Base-by-base conservation (phyloP, 2,329 filamentous ascomycete species). In the Aspergillus amoenus region DNA sequence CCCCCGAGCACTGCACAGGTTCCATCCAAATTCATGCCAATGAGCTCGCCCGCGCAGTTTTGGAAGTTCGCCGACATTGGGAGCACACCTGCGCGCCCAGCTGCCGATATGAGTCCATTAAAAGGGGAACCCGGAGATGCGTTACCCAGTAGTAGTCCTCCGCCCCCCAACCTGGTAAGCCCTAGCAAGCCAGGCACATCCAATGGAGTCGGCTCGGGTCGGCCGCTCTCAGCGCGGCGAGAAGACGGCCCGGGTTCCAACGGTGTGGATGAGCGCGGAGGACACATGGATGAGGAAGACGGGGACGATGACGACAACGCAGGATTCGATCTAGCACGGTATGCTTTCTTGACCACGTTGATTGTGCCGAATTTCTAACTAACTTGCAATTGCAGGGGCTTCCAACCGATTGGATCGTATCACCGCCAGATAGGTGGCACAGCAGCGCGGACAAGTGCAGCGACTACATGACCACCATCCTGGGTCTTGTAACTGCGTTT, bases 1-100 rank as follows among this genome's bases (percentile, higher is more conserved):
- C 78, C 78, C 7, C 79, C 79, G 0, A 80, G 77, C 62, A 81
- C 79, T 2, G 75, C 77, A 3, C 78, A 79, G 54, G 73, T 79
- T 15, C 79, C 79, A 1, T 79, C 77, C 18, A 80, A 79, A 61
- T 80, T 80, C 64, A 80, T 81, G 78, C 77, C 78, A 4, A 77
- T 80, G 70, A 80, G 78, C 58, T 80, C 77, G 4, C 79, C 79
- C 1, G 78, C 78, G 4, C 77, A 80, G 43, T 81, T 80, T 64
- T 81, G 78, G 78, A 80, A 79, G 54, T 77, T 78, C 42, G 76
- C 74, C 18, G 74, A 76, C 57, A 77, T 79, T 53, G 76, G 75
- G 12, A 78, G 75, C 60, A 79, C 76, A 1, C 76, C 77, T n/a
- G 76, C 74, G 4, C 67, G 71, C 12, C 70, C 71, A 1, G 68